Percentiles rank a stretch among this genome's conserved stretches.
phyloP scores from a whole-genome alignment of 2,329 filamentous ascomycete genomes.

The Colletotrichum camelliae region DNA sequence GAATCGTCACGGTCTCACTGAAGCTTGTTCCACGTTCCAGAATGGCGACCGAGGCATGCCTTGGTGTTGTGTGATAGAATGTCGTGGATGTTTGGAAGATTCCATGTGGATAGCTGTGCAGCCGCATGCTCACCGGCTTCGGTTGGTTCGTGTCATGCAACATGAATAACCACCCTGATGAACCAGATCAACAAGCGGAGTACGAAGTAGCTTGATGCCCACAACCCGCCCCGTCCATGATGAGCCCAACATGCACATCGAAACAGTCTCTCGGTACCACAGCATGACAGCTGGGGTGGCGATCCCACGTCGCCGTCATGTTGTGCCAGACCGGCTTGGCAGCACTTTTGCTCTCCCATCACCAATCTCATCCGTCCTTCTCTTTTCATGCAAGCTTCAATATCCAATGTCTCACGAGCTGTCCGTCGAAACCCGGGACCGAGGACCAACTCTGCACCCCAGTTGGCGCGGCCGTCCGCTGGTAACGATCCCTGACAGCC shows the following conservation, averaged over 20 bases:
- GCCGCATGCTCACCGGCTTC: not conserved
- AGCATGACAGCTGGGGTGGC: not conserved
- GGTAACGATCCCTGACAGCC: not conserved
- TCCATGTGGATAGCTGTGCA: not conserved
- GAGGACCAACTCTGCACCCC: not conserved
- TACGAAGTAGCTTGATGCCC: not conserved
- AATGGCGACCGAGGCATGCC: not conserved
- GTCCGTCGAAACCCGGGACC: not conserved
- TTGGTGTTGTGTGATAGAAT: not conserved
- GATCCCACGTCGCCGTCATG: not conserved
- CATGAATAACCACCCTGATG: not conserved
- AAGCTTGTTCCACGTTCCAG: not conserved
- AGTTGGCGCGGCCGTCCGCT: not conserved
- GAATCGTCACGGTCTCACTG: conserved; percentile 1
- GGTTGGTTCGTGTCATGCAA: not conserved
- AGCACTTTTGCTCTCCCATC: not conserved
- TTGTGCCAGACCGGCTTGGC: not conserved
- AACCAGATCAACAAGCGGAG: not conserved
- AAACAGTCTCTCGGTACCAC: not conserved
- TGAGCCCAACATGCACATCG: not conserved
- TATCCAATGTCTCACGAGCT: not conserved
- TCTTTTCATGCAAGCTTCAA: not conserved
- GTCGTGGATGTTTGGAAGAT: not conserved
- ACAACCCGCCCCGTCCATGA: not conserved
- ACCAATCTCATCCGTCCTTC: not conserved